Evolutionary conservation across 257 asterid species (phyloP).

Genomic region (Fraxinus cuspidata): DNA sequence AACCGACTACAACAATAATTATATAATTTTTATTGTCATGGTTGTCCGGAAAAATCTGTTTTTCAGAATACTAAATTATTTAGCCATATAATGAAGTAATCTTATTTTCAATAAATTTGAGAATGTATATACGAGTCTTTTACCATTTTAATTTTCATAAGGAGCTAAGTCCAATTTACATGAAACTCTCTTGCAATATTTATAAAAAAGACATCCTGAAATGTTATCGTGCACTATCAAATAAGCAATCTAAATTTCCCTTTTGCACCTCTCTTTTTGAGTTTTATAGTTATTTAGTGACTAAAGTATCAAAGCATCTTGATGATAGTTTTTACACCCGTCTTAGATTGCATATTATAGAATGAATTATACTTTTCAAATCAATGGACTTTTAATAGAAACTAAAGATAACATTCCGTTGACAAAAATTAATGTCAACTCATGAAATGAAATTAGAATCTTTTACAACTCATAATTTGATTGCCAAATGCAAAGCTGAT

Average conservation of each 20-base stretch:
- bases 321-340: neutral
- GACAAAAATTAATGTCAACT: neutral
- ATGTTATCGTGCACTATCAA: too few relatives aligned
- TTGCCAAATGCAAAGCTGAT: neutral
- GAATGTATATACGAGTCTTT: too few relatives aligned
- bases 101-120: neutral
- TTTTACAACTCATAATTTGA: neutral
- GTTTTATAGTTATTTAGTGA: neutral
- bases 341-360: neutral
- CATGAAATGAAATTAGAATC: neutral
- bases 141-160: too few relatives aligned
- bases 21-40: too few relatives aligned
- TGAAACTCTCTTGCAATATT: too few relatives aligned
- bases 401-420: neutral
- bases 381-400: neutral
- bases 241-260: neutral
- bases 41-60: too few relatives aligned
- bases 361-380: neutral
- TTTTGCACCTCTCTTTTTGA: neutral
- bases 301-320: neutral
- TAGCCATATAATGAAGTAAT: too few relatives aligned
- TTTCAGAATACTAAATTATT: neutral
- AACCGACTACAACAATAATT: too few relatives aligned
- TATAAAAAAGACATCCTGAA: too few relatives aligned
- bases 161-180: neutral